Base-by-base conservation (phyloP, 2,329 filamentous ascomycete species). In the Stachybotrys chlorohalonatus region DNA sequence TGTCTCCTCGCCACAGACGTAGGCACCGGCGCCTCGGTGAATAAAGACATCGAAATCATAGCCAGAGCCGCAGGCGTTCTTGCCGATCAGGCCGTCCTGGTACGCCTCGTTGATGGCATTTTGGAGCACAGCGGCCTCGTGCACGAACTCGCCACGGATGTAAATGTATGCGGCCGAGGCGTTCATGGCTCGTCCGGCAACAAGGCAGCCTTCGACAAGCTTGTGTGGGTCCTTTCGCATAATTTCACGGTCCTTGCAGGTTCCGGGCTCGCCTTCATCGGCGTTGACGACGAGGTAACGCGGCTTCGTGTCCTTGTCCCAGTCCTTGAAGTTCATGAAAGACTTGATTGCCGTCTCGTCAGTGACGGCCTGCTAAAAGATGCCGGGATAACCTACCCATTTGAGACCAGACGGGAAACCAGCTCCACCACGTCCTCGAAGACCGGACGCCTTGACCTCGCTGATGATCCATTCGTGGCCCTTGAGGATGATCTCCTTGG, bases 161-260 rank as follows among this genome's bases (percentile, higher is more conserved):
- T 99, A 99, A 71, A 99, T 99, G 77, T 99, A 99, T 63, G 94
- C 94, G 56, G 94, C 94, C 51, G 90, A 94, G 68, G 92, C 94
- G 77, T 99, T 99, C 94, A 99, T 99, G 69, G 94, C 92, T 69
- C 94, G 88, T 53, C 94, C 94, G 62, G 94, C 91, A 51, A 99
- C 87, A 60, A 99, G 80, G 74, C 94, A 99, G 70, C 94, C 94
- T 77, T 99, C 94, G 68, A 99, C 80, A 61, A 99, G 88, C 82
- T 99, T 99, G 81, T 99, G 94, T 59, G 94, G 94, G 72, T 99
- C 94, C 78, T 99, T 99, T 75, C 94, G 91, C 94, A 99, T 99
- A 64, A 99, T 99, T 75, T 99, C 94, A 69, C 94, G 87, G 74
- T 99, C 94, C 79, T 99, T 99, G 86, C 94, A 99, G 53, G 94